Conservation (phyloP, 2,329 filamentous ascomycete species). For the Pseudopithomyces chartarum region DNA sequence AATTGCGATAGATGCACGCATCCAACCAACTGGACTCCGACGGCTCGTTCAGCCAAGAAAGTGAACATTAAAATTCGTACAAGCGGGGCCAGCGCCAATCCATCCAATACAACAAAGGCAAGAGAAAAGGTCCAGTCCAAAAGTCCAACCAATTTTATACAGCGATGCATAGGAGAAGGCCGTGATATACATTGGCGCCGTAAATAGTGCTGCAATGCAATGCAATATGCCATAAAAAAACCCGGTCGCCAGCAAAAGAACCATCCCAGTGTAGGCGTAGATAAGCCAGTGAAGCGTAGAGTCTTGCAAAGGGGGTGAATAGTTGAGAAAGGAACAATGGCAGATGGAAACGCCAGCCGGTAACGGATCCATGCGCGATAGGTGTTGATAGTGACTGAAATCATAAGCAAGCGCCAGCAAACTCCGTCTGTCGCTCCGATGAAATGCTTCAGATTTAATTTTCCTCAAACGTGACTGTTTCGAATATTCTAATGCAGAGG, state of each 20-base stretch:
- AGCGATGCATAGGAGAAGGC: conserved; percentile 21
- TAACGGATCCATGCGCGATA: conserved; percentile 6
- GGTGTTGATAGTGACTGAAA: conserved; percentile 16
- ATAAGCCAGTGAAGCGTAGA: conserved; percentile 6
- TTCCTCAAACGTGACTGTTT: conserved; percentile 15
- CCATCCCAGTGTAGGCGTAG: conserved; percentile 9
- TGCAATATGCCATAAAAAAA: neutral
- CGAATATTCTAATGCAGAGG: conserved; percentile 14
- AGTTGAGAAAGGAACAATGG: neutral
- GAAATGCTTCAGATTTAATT: conserved; percentile 29
- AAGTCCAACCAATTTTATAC: conserved; percentile 15
- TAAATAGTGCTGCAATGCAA: conserved; percentile 11
- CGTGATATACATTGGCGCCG: conserved; percentile 24
- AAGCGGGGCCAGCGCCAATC: neutral
- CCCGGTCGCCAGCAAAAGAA: conserved; percentile 12
- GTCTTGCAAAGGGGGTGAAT: neutral
- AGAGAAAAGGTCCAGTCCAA: neutral
- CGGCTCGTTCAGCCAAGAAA: neutral
- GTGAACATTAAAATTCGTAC: neutral
- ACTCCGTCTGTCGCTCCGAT: conserved; percentile 22
- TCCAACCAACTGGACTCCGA: neutral
- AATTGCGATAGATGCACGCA: neutral
- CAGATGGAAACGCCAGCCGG: conserved; percentile 4
- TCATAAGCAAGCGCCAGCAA: conserved; percentile 25
- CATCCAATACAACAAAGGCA: neutral